These are phyloP conservation scores for Alternaria triticina DNA, from an alignment of 2,329 filamentous ascomycete genomes.

Conservation along the genomic window DNA sequence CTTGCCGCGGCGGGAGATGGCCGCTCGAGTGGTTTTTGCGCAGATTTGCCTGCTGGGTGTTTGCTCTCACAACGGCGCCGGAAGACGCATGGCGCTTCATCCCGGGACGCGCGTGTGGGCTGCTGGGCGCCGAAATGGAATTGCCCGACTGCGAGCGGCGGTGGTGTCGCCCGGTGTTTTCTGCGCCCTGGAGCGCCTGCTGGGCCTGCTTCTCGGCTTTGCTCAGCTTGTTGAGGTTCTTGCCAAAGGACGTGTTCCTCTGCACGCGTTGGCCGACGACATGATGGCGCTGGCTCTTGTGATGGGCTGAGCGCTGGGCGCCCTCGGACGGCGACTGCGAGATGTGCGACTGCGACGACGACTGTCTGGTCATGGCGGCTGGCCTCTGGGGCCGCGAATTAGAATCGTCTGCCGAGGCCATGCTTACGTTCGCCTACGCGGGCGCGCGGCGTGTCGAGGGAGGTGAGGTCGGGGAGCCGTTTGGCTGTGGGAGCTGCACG, in stretches of 20 bases:
- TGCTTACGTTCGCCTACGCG: constrained; percentile 39
- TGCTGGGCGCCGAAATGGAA: constrained; percentile 43
- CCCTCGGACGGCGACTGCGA: constrained; percentile 49
- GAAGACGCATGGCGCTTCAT: constrained; percentile 54
- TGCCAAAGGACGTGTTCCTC: constrained; percentile 49
- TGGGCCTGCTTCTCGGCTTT: constrained; percentile 37
- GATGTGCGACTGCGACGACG: constrained; percentile 46
- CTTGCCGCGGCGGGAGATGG: constrained; percentile 51
- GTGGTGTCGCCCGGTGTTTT: constrained; percentile 41
- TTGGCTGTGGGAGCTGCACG: constrained; percentile 19
- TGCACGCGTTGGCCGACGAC: constrained; percentile 51
- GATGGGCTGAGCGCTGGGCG: constrained; percentile 32
- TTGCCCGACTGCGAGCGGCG: constrained; percentile 48
- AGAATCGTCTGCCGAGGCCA: constrained; percentile 44
- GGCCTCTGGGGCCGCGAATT: constrained; percentile 47
- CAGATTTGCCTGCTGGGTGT: constrained; percentile 43
- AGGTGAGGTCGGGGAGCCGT: constrained; percentile 13
- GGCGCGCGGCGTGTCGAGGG: constrained; percentile 22
- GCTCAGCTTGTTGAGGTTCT: constrained; percentile 52
- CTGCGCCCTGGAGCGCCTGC: constrained; percentile 34
- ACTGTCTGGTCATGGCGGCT: constrained; percentile 43
- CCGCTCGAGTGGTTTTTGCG: constrained; percentile 55
- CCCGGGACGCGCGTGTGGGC: constrained; percentile 42
- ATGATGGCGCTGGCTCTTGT: constrained; percentile 49
- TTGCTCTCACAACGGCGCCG: constrained; percentile 44